Evolutionary conservation across 495 filamentous ascomycete species (phyloP).

Genomic region (Talaromyces proteolyticus): DNA sequence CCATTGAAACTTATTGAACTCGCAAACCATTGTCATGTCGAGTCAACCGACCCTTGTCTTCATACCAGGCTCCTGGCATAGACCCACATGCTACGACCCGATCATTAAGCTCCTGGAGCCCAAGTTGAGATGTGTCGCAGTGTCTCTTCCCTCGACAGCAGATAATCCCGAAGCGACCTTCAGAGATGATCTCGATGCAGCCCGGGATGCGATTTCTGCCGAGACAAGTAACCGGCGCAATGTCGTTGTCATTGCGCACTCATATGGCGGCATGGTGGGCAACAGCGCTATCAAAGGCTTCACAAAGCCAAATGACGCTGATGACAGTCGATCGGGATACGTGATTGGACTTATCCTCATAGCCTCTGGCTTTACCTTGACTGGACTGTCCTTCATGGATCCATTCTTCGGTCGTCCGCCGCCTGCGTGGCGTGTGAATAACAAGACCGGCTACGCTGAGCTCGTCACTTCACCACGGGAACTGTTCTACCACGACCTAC

Average conservation of each 20-base stretch:
- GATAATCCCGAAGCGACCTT: slow-evolving; percentile 28
- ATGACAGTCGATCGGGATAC: slow-evolving; percentile 18
- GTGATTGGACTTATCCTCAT: slow-evolving; percentile 40
- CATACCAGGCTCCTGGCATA: slow-evolving; percentile 44
- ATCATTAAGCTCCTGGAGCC: slow-evolving; percentile 30
- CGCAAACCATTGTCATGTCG: too few relatives aligned
- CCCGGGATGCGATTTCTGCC: slow-evolving; percentile 23
- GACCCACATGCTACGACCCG: slow-evolving; percentile 28
- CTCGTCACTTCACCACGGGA: slow-evolving; percentile 20
- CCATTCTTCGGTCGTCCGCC: slow-evolving; percentile 22
- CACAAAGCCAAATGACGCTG: slow-evolving; percentile 15
- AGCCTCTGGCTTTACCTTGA: slow-evolving; percentile 21
- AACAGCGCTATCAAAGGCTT: slow-evolving; percentile 40
- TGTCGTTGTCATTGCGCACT: slow-evolving; percentile 45
- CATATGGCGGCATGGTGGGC: slow-evolving; percentile 45
- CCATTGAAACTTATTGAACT: too few relatives aligned
- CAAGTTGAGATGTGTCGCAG: slow-evolving; percentile 16
- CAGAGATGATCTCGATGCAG: slow-evolving; percentile 28
- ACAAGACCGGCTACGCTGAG: slow-evolving; percentile 18
- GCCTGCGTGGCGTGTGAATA: slow-evolving; percentile 18
- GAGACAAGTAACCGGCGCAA: slow-evolving; percentile 27
- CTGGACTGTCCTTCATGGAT: slow-evolving; percentile 22
- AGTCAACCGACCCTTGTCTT: slow-evolving; percentile 34
- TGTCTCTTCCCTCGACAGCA: slow-evolving; percentile 31
- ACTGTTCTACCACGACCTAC: slow-evolving; percentile 28